Conservation (phyloP, 768 basidiomycete genomes). For the Hebeloma cylindrosporum region DNA sequence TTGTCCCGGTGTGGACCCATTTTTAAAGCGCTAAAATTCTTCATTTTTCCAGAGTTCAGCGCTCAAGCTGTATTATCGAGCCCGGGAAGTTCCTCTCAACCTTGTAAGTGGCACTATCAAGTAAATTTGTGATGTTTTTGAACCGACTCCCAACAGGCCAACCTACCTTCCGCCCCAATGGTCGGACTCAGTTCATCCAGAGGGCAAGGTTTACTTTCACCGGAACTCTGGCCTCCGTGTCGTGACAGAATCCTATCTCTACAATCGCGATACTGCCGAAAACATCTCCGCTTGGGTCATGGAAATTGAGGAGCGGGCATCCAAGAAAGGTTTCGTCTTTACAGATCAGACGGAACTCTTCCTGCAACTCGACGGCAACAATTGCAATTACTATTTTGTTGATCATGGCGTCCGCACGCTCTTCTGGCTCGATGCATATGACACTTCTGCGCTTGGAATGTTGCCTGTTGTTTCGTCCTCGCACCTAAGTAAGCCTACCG, state of each 20-base stretch:
- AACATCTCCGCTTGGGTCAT: slow-evolving; percentile 40
- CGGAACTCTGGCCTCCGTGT: slow-evolving; percentile 34
- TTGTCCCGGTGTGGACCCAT: too few relatives aligned
- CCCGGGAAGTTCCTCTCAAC: too few relatives aligned
- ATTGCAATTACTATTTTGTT: slow-evolving; percentile 59
- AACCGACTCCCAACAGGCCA: slow-evolving; percentile 37
- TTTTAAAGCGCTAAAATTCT: too few relatives aligned
- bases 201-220: slow-evolving; percentile 59
- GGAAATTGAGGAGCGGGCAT: slow-evolving; percentile 32
- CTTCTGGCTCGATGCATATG: slow-evolving; percentile 54
- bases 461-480: slow-evolving; percentile 45
- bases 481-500: slow-evolving; percentile 48
- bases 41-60: too few relatives aligned
- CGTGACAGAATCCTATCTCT: slow-evolving; percentile 59
- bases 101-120: slow-evolving; percentile 18
- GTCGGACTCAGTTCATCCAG: slow-evolving; percentile 53
- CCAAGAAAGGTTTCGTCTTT: slow-evolving; percentile 31
- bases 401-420: slow-evolving; percentile 44
- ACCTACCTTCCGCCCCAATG: slow-evolving; percentile 49
- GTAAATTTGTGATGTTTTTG: too few relatives aligned
- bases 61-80: too few relatives aligned
- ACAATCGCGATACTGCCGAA: slow-evolving; percentile 32
- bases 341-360: slow-evolving; percentile 50
- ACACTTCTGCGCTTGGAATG: slow-evolving; percentile 45
- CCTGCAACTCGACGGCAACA: slow-evolving; percentile 41